Percentiles rank a stretch among this genome's conserved stretches.
Conservation (phyloP, 352 stramenopile genomes). For the Phytopythium aichiense region DNA sequence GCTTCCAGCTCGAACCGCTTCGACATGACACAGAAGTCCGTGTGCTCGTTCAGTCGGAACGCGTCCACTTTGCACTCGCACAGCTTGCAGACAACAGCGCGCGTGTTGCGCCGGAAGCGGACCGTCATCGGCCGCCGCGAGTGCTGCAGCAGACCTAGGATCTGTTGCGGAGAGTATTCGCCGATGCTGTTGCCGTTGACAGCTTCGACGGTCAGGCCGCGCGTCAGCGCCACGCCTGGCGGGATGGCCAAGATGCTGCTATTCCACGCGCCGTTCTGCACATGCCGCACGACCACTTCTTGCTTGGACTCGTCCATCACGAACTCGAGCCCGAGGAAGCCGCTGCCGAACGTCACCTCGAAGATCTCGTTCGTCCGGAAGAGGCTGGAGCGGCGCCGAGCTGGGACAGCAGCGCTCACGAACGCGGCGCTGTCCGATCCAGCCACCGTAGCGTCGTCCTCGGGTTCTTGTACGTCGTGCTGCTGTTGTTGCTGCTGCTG, state of each 20-base stretch:
- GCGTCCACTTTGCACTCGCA: slow-evolving; percentile 76
- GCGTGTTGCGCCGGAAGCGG: slow-evolving; percentile 45
- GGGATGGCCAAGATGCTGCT: slow-evolving; percentile 40
- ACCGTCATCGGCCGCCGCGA: slow-evolving; percentile 56
- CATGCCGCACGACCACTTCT: slow-evolving; percentile 66
- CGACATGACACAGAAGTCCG: slow-evolving; percentile 77
- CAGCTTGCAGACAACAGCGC: slow-evolving; percentile 66
- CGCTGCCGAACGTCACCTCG: slow-evolving; percentile 68
- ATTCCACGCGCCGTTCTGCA: slow-evolving; percentile 28
- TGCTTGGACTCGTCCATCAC: slow-evolving; percentile 40
- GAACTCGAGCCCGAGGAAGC: slow-evolving; percentile 74
- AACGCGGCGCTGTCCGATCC: neutral
- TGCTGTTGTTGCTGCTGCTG: slow-evolving; percentile 13
- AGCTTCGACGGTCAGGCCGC: slow-evolving; percentile 58
- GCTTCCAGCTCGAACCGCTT: slow-evolving; percentile 71
- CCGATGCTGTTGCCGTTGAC: slow-evolving; percentile 47
- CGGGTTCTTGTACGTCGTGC: slow-evolving; percentile 18
- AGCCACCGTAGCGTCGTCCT: neutral
- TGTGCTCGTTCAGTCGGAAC: slow-evolving; percentile 63
- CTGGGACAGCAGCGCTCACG: neutral
- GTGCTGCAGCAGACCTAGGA: slow-evolving; percentile 65
- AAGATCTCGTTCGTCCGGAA: slow-evolving; percentile 36
- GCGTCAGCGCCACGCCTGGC: slow-evolving; percentile 29
- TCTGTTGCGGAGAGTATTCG: slow-evolving; percentile 31
- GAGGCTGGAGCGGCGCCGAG: slow-evolving; percentile 3